Base-by-base conservation (phyloP, 768 basidiomycete genomes). In the Phlebiopsis gigantea region DNA sequence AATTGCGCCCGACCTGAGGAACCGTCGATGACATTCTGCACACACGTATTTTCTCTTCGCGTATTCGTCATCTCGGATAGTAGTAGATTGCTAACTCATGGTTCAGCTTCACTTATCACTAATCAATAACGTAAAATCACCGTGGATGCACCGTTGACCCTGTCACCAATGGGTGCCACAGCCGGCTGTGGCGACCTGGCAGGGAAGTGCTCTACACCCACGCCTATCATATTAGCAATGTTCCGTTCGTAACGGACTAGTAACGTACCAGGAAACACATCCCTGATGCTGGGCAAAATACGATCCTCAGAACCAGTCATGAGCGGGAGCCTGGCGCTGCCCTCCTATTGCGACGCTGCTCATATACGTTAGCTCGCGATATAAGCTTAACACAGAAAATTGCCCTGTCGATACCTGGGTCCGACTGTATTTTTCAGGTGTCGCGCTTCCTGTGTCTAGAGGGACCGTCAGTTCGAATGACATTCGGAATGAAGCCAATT, bases 11-110 rank as follows among this genome's bases (percentile, higher is more conserved):
- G 12, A 48, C 47, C 47, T 29, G 7, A 48, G 47, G 17, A 48
- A 48, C 19, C 47, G 47, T 21, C 29, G 28, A 7, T 48, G 47
- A 28, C 47, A 48, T 17, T 26, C 29, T 17, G 28, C 26, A 19
- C 47, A 48, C 17, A 48, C 47, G n/a, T 48, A 48, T n/a, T 48
- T 48, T n/a, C 47, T 25, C 26, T 48, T 48, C n/a, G 47, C 47
- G 30, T 48, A 48, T 30, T 48, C 47, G 26, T 48, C 47, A 8
- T 48, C 14, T 2, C 17, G 9, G 26, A 17, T 2, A 29, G 10
- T 21, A 19, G 26, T 48, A n/a, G 9, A 5, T 15, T 26, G 47
- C 28, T n/a, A 4, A 2, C 10, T 30, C 17, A 29, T 24, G 19
- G 3, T 19, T 48, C 17, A 48, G 47, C 28, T 15, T 17, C 47